Evolutionary conservation across 305 asterid species (phyloP).

Genomic region (Rubia occidens): DNA sequence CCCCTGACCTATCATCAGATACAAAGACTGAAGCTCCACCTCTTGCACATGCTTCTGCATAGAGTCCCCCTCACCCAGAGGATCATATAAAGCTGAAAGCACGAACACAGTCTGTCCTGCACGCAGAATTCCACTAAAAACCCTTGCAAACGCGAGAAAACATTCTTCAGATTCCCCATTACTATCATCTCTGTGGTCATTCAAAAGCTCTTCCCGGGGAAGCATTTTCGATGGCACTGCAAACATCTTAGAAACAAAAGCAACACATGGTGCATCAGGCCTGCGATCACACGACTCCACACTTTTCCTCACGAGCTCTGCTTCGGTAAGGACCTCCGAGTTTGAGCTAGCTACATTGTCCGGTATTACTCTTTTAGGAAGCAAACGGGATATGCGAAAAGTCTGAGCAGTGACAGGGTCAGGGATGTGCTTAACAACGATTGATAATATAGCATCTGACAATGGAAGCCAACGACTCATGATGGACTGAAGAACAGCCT

Average conservation of each 20-base stretch:
- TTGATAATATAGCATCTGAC: constrained; percentile 63
- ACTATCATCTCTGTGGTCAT: constrained; percentile 32
- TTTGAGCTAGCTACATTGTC: constrained; percentile 32
- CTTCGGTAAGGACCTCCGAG: constrained; percentile 56
- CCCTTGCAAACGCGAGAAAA: constrained; percentile 91
- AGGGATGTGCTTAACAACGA: constrained; percentile 68
- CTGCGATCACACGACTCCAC: constrained; percentile 72
- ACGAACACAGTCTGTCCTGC: constrained; percentile 74
- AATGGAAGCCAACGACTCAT: constrained; percentile 95
- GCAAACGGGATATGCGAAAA: constrained; percentile 62
- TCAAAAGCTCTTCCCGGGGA: constrained; percentile 56
- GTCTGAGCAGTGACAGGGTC: constrained; percentile 75
- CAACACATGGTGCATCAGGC: constrained; percentile 65
- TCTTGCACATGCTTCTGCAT: constrained; percentile 80
- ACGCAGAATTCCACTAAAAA: constrained; percentile 75
- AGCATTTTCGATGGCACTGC: constrained; percentile 79
- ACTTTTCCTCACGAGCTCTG: constrained; percentile 58
- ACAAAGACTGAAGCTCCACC: constrained; percentile 62
- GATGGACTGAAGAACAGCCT: constrained; percentile 78
- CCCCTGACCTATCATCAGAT: constrained; percentile 96
- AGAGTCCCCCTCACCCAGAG: constrained; percentile 47
- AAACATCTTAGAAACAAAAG: constrained; percentile 92
- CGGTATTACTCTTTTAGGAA: constrained; percentile 53
- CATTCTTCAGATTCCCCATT: constrained; percentile 72
- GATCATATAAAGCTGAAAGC: constrained; percentile 79